Base-by-base conservation (phyloP, 2,329 filamentous ascomycete genomes). In the Colletotrichum truncatum region DNA sequence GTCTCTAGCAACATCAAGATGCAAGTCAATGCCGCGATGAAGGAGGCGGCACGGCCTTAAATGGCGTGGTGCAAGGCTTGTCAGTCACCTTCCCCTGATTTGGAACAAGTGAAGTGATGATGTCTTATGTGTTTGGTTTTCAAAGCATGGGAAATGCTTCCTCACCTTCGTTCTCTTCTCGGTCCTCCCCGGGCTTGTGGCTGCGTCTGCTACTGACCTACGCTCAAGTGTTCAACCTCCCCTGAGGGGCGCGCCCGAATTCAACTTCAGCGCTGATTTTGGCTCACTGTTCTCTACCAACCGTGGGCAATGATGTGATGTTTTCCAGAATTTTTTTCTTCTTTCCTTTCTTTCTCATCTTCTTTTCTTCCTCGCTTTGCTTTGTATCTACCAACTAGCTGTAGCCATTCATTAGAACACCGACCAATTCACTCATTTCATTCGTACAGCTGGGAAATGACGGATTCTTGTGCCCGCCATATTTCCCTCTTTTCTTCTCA, bases 1-100 rank as follows among this genome's bases (percentile, higher is more conserved):
- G 70, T 75, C 67, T 73, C 73, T 45, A 74, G 76, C 70, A 76
- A 76, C 69, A 75, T 75, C 70, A 66, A 56, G 58, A 49, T 66
- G 49, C 77, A 77, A 70, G 70, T 75, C 54, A 71, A 72, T 57
- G 69, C 67, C 53, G 70, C 70, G 61, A 71, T 74, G 53, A 76
- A 70, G 70, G 68, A 67, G 51, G 51, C 46, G 28, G 51, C 25
- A 4, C 34, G 43, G 49, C 34, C 36, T 16, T 66, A 51, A n/a
- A 63, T 32, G 23, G 4, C 18, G 8, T 21, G 16, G 25, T 30
- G 56, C 38, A 30, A 23, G 43, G 39, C 39, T 34, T 51, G 63
- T 56, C 43, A 45, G 63, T 48, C 55, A 61, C 36, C 38, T 48
- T 48, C 26, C 34, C 46, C 25, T 34, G 53, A 36, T 16, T 26